phyloP scores from a whole-genome alignment of 2,329 filamentous ascomycete genomes.

The Elsinoe ampelina region DNA sequence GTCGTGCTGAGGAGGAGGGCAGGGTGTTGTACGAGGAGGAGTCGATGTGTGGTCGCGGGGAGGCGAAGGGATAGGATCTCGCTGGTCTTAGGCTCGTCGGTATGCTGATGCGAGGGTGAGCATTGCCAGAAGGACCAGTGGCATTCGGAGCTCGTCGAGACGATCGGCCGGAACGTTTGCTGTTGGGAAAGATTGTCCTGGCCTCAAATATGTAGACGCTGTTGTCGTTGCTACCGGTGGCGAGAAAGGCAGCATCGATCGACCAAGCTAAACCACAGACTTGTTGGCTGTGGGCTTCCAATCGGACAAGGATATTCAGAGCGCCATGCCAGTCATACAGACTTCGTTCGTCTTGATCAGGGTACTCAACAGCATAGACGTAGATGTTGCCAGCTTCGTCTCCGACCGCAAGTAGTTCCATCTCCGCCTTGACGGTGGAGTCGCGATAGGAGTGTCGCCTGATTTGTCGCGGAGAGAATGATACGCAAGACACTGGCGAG shows the following conservation, averaged over 20 bases:
- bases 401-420: constrained; percentile 78
- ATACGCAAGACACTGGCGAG: constrained; percentile 65
- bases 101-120: constrained; percentile 16
- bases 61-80: neutral
- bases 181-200: constrained; percentile 42
- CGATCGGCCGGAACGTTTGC: neutral
- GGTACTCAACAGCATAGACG: constrained; percentile 87
- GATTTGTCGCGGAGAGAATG: constrained; percentile 61
- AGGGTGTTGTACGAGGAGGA: constrained; percentile 23
- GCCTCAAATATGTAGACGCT: constrained; percentile 71
- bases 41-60: constrained; percentile 21
- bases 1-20: constrained; percentile 42
- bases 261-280: constrained; percentile 93
- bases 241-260: constrained; percentile 63
- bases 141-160: too few species aligned
- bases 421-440: constrained; percentile 47
- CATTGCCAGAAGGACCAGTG: constrained; percentile 14
- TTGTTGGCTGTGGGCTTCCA: constrained; percentile 75
- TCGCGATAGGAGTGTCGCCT: constrained; percentile 41
- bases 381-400: constrained; percentile 76
- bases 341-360: constrained; percentile 47
- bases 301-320: constrained; percentile 66
- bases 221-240: constrained; percentile 90
- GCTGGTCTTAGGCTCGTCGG: neutral
- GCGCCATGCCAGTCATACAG: constrained; percentile 67